Conservation (phyloP, 1,139 yeast genomes). For the Yamadazyma atlantica region DNA sequence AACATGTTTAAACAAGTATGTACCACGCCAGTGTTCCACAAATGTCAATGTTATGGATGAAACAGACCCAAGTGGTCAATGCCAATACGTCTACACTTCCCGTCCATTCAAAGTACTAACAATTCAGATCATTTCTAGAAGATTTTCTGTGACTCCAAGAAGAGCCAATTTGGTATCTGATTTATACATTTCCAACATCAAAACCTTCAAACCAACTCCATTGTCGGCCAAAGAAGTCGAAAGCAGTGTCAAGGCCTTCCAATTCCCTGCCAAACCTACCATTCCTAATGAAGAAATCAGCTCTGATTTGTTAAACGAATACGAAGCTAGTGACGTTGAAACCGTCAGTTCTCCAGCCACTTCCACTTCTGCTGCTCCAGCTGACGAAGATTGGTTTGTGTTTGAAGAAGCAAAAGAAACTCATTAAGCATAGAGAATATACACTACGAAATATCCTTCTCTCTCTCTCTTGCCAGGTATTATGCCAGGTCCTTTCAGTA, state of each 20-base stretch:
- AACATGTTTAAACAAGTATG: conserved; percentile 20
- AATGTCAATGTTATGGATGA: not conserved
- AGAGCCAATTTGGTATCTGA: conserved; percentile 73
- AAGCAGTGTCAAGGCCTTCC: conserved; percentile 79
- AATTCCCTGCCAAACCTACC: conserved; percentile 71
- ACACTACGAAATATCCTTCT: not conserved
- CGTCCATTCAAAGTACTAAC: conserved; percentile 17
- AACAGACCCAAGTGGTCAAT: no score
- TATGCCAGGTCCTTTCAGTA: no score
- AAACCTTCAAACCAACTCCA: conserved; percentile 83
- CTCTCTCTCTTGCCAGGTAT: no score
- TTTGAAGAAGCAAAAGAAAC: conserved; percentile 75
- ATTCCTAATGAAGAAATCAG: conserved; percentile 73
- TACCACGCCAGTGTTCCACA: no score
- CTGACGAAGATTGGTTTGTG: conserved; percentile 79
- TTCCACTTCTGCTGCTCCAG: conserved; percentile 43
- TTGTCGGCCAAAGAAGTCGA: conserved; percentile 72
- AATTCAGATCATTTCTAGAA: conserved; percentile 34
- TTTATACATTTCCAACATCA: conserved; percentile 82
- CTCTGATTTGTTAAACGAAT: conserved; percentile 70
- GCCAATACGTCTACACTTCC: no score
- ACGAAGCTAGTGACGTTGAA: conserved; percentile 77
- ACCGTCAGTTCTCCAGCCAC: conserved; percentile 38
- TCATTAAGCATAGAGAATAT: conserved; percentile 36
- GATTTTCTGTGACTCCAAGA: conserved; percentile 48